Evolutionary conservation across 2,329 filamentous ascomycete genomes (phyloP).

Genomic region (Stemphylium lycopersici): DNA sequence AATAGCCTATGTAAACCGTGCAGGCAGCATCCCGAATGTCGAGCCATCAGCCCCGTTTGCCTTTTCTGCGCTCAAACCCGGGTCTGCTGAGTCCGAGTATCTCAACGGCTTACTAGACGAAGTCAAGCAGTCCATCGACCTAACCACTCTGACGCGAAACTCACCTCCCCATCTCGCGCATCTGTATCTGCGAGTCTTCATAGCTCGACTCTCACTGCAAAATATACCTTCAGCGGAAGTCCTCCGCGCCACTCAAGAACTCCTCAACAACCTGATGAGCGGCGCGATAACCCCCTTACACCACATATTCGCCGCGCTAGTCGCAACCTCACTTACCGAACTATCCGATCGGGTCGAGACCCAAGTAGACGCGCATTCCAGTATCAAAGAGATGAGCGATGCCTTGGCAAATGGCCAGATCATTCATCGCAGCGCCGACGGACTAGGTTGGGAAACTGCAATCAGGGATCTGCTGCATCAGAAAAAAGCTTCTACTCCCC

Average conservation of each 20-base stretch:
- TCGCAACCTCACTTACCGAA: slow-evolving; percentile 44
- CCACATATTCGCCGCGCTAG: slow-evolving; percentile 45
- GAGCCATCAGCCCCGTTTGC: slow-evolving; percentile 39
- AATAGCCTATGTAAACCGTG: slow-evolving; percentile 36
- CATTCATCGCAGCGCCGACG: slow-evolving; percentile 37
- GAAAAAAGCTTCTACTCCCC: slow-evolving; percentile 33
- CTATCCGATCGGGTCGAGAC: slow-evolving; percentile 44
- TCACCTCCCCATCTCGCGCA: slow-evolving; percentile 43
- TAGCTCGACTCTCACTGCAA: slow-evolving; percentile 36
- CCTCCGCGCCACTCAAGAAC: slow-evolving; percentile 35
- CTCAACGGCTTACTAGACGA: slow-evolving; percentile 39
- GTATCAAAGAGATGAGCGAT: slow-evolving; percentile 47
- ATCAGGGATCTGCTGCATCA: slow-evolving; percentile 41
- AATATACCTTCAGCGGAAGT: slow-evolving; percentile 32
- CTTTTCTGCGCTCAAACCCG: slow-evolving; percentile 32
- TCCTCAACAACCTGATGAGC: slow-evolving; percentile 35
- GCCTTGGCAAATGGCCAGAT: slow-evolving; percentile 42
- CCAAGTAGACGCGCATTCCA: slow-evolving; percentile 43
- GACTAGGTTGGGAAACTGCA: slow-evolving; percentile 44
- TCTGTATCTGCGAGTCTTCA: slow-evolving; percentile 45
- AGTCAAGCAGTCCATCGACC: slow-evolving; percentile 42
- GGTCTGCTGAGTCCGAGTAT: slow-evolving; percentile 35
- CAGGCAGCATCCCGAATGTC: slow-evolving; percentile 37
- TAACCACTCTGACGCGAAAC: slow-evolving; percentile 34
- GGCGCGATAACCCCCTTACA: slow-evolving; percentile 42